Conservation (phyloP, 257 asterid species). For the Salvia miltiorrhiza region DNA sequence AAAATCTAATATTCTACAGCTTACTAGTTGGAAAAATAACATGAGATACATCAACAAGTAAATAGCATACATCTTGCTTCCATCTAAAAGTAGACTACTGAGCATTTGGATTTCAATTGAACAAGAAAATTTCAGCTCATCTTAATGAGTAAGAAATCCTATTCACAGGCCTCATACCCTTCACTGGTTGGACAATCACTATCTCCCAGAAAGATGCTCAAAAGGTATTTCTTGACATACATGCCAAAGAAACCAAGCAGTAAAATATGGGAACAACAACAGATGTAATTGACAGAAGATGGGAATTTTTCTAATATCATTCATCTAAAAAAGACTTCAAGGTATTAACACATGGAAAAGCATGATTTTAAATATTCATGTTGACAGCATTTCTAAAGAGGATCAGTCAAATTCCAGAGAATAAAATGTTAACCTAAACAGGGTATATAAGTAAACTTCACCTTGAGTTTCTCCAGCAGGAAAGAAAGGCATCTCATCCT, state of each 20-base stretch:
- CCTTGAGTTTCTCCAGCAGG: slow-evolving; percentile 73
- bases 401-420: not conserved
- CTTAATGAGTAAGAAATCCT: not conserved
- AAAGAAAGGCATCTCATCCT: slow-evolving; percentile 62
- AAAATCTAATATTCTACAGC: not conserved
- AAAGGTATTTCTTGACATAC: not conserved
- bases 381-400: not conserved
- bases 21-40: not conserved
- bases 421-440: not conserved
- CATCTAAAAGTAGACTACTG: not conserved
- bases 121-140: not conserved
- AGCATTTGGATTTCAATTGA: not conserved
- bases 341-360: slow-evolving; percentile 8
- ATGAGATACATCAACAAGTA: not conserved
- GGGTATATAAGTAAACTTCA: slow-evolving; percentile 19
- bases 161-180: slow-evolving; percentile 11
- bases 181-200: not conserved
- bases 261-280: not conserved
- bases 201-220: not conserved
- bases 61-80: slow-evolving; percentile 14
- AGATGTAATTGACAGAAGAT: not conserved
- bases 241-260: not conserved
- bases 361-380: not conserved
- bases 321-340: not conserved
- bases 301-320: not conserved